A percentile compares a stretch with the other conserved stretches of the same genome.
Evolutionary conservation across 202 grass and related monocot genomes (phyloP).

Genomic region (Eragrostis tef): DNA sequence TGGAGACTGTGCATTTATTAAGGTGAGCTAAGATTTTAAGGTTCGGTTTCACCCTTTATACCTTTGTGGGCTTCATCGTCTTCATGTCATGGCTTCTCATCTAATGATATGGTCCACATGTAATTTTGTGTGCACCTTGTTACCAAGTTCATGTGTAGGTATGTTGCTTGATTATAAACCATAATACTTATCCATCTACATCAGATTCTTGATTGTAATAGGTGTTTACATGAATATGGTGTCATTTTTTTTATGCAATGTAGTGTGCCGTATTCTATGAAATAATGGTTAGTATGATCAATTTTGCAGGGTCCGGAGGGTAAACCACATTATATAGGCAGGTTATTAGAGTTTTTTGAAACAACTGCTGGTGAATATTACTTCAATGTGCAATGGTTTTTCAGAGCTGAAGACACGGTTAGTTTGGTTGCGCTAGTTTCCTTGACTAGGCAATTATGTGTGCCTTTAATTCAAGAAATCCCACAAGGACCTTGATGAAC

Average conservation of each 20-base stretch:
- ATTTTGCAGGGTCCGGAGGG: slow-evolving; percentile 66
- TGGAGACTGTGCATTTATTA: slow-evolving; percentile 88
- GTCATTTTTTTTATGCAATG: background rate
- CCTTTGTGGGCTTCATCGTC: slow-evolving; percentile 5
- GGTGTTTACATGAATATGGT: slow-evolving; percentile 19
- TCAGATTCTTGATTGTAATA: slow-evolving; percentile 22
- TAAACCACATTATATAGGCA: slow-evolving; percentile 80
- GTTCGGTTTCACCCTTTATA: slow-evolving; percentile 28
- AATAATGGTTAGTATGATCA: slow-evolving; percentile 45
- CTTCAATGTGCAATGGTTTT: slow-evolving; percentile 87
- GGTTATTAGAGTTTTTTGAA: slow-evolving; percentile 91
- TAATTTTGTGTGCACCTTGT: background rate
- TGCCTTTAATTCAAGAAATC: slow-evolving; percentile 15
- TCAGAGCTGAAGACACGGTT: slow-evolving; percentile 93
- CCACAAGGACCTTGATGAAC: background rate
- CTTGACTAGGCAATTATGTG: slow-evolving; percentile 13
- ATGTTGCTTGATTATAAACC: background rate
- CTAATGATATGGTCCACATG: slow-evolving; percentile 9
- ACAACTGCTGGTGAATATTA: slow-evolving; percentile 62
- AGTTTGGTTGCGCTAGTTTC: slow-evolving; percentile 40
- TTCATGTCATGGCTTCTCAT: slow-evolving; percentile 29
- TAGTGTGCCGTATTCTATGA: background rate
- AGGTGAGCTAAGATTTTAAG: slow-evolving; percentile 56
- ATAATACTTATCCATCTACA: slow-evolving; percentile 5
- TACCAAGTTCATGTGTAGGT: slow-evolving; percentile 37